phyloP scores from a whole-genome alignment of 2,329 filamentous ascomycete genomes.

The Colletotrichum phormii region DNA sequence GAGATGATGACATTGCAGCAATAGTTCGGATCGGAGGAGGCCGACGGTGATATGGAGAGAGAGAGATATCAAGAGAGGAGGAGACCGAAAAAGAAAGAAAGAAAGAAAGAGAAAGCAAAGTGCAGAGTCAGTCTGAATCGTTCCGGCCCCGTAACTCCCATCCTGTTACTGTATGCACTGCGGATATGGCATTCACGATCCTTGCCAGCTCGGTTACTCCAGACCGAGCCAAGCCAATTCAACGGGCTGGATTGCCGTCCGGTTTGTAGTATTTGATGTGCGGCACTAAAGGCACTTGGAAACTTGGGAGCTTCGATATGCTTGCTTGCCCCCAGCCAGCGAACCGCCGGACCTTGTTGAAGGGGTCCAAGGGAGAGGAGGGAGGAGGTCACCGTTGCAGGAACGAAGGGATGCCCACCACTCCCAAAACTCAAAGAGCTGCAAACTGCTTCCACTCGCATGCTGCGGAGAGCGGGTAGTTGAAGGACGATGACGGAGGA shows the following conservation, averaged over 20 bases:
- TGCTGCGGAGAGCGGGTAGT: not conserved
- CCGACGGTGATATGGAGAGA: not conserved
- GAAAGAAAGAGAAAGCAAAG: not conserved
- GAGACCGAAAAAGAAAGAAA: too few species aligned
- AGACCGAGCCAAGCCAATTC: slow-evolving; percentile 15
- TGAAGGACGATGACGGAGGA: not conserved
- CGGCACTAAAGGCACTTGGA: not conserved
- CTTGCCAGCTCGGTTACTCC: slow-evolving; percentile 26
- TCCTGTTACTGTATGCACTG: not conserved
- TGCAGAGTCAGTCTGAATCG: not conserved
- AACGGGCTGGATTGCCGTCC: not conserved
- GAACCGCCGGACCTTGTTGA: not conserved
- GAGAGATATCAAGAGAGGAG: not conserved
- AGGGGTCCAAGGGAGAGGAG: not conserved
- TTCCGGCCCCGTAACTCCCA: not conserved
- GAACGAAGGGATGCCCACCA: not conserved
- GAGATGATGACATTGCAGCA: not conserved
- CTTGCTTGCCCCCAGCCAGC: not conserved
- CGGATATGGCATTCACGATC: not conserved
- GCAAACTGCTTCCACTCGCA: not conserved
- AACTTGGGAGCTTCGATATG: not conserved
- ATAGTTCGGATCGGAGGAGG: not conserved
- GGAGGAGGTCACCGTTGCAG: not conserved
- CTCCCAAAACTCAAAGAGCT: not conserved
- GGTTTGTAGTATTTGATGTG: slow-evolving; percentile 2